These are phyloP conservation scores for Pythium rhizo-oryzae DNA, from an alignment of 352 stramenopile genomes.

Conservation along the genomic window DNA sequence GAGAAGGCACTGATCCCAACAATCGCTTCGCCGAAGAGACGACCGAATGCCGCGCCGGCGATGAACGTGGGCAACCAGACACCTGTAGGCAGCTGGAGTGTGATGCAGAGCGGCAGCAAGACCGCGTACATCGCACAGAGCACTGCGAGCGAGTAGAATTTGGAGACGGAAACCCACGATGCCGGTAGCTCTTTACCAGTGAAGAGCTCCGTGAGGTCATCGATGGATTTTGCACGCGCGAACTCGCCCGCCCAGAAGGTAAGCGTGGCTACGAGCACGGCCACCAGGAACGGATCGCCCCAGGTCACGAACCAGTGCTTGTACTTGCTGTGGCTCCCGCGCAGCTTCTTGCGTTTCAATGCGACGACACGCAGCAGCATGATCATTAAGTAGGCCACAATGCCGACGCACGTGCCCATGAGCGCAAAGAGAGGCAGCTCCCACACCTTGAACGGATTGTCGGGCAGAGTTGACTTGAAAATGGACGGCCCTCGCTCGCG, in stretches of 20 bases:
- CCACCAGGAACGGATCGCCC: conserved; percentile 66
- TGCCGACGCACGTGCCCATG: conserved; percentile 60
- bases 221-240: conserved; percentile 49
- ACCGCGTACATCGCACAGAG: conserved; percentile 58
- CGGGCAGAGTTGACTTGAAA: conserved; percentile 51
- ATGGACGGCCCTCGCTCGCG: conserved; percentile 50
- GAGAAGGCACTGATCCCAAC: conserved; percentile 11
- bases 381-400: conserved; percentile 61
- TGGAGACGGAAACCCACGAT: conserved; percentile 57
- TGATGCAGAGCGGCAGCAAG: conserved; percentile 82
- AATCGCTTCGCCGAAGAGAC: conserved; percentile 75
- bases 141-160: conserved; percentile 63
- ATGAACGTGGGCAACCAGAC: conserved; percentile 89
- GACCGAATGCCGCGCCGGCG: conserved; percentile 76
- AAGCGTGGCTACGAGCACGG: conserved; percentile 61
- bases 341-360: conserved; percentile 29
- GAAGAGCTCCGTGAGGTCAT: conserved; percentile 69
- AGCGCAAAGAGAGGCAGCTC: conserved; percentile 74
- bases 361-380: conserved; percentile 61
- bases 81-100: conserved; percentile 76
- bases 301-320: conserved; percentile 62
- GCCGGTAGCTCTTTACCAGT: conserved; percentile 47
- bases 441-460: conserved; percentile 63
- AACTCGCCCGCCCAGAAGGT: conserved; percentile 81
- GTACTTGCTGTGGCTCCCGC: conserved; percentile 42